Percentiles rank a stretch among this genome's conserved stretches.
Evolutionary conservation across 2,329 filamentous ascomycete species (phyloP).

Genomic region (Botryotinia globosa): DNA sequence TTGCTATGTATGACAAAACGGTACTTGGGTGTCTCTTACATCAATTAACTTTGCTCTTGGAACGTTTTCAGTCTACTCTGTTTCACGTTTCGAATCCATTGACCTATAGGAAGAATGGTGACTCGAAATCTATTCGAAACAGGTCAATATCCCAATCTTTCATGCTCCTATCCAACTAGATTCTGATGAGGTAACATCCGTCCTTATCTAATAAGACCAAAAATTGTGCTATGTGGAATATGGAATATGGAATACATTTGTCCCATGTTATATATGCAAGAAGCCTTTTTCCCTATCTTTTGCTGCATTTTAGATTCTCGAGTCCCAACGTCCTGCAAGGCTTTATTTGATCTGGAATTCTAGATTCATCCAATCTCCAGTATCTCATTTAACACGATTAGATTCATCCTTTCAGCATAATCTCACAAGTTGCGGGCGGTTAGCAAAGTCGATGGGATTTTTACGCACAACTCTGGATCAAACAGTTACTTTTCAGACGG

Average conservation of each 20-base stretch:
- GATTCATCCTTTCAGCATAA: background rate
- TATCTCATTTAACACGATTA: background rate
- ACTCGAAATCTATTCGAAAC: background rate
- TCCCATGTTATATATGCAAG: background rate
- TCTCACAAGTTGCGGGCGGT: background rate
- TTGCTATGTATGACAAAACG: background rate
- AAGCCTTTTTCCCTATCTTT: slow-evolving; percentile 1
- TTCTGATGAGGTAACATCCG: background rate
- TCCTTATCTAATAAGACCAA: background rate
- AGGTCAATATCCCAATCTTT: background rate
- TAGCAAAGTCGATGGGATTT: background rate
- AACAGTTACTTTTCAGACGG: background rate
- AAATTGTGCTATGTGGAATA: background rate
- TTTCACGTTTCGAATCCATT: background rate
- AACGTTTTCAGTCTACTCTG: background rate
- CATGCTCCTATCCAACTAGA: background rate
- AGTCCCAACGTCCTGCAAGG: slow-evolving; percentile 3
- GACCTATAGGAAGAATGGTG: background rate
- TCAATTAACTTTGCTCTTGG: background rate
- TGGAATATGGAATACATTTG: background rate
- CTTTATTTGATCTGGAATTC: background rate
- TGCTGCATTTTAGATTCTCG: slow-evolving; percentile 1
- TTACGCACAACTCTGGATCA: background rate
- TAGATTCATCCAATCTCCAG: background rate
- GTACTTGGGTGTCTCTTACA: background rate